Evolutionary conservation across 2,329 filamentous ascomycete genomes (phyloP).

Genomic region (Pseudogymnoascus sp.): DNA sequence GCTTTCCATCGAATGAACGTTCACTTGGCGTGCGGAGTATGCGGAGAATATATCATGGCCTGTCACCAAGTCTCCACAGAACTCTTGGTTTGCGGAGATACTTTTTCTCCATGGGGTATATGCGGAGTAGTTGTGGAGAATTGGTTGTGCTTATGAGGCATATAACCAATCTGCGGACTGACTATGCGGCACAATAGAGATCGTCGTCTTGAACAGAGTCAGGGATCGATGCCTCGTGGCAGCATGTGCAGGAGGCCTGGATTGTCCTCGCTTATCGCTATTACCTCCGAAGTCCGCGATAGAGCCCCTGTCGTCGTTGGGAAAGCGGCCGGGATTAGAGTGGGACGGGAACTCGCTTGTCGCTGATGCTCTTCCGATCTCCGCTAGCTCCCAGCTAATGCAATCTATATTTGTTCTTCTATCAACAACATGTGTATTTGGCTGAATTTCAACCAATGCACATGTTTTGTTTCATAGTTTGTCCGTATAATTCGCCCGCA

Average conservation of each 20-base stretch:
- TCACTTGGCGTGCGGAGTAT: background rate
- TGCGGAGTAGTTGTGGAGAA: background rate
- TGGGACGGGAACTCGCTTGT: background rate
- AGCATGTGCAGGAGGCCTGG: background rate
- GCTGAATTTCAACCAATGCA: background rate
- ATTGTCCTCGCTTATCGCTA: background rate
- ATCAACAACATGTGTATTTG: background rate
- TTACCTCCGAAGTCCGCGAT: background rate
- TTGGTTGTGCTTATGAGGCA: background rate
- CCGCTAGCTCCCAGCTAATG: conserved; percentile 6
- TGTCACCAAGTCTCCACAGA: background rate
- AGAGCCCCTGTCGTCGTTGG: background rate
- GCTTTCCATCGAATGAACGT: background rate
- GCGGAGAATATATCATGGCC: background rate
- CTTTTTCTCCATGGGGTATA: background rate
- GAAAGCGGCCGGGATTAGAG: background rate
- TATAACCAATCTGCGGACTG: background rate
- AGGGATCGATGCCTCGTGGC: background rate
- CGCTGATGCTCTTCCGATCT: conserved; percentile 2
- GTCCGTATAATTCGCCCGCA: background rate
- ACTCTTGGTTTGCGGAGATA: background rate
- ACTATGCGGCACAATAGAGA: background rate
- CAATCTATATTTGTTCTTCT: background rate
- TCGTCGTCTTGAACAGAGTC: background rate
- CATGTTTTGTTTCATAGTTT: background rate